Evolutionary conservation across 306 rosid genomes (phyloP).

Genomic region (Gillenia trifoliata): DNA sequence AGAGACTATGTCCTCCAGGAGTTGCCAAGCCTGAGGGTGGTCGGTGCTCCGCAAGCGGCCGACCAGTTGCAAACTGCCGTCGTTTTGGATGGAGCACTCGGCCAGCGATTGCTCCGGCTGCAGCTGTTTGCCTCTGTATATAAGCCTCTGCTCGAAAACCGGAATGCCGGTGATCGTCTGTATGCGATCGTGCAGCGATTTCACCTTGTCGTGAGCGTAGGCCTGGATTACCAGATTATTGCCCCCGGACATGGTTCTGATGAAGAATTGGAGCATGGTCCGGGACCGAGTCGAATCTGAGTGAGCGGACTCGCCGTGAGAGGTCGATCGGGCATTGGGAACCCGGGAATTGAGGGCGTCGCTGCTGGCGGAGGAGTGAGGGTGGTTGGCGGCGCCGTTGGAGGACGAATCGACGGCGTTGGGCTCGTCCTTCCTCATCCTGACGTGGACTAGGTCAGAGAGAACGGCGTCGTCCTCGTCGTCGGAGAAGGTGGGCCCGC

Average conservation of each 20-base stretch:
- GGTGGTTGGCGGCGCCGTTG: not conserved
- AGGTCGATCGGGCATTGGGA: constrained; percentile 26
- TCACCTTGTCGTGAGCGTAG: constrained; percentile 41
- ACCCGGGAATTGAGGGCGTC: constrained; percentile 26
- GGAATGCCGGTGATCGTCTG: constrained; percentile 44
- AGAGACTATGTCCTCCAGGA: constrained; percentile 36
- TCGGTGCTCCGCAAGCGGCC: constrained; percentile 54
- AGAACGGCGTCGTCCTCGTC: constrained; percentile 36
- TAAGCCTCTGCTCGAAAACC: constrained; percentile 43
- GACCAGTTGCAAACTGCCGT: constrained; percentile 53
- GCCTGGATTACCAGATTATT: constrained; percentile 55
- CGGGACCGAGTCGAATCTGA: constrained; percentile 21
- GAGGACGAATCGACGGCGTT: constrained; percentile 40
- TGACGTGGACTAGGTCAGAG: constrained; percentile 52
- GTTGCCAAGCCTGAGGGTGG: constrained; percentile 43
- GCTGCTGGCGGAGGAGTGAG: not conserved
- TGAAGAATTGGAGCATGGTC: constrained; percentile 51
- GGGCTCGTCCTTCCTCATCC: constrained; percentile 63
- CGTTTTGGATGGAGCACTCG: constrained; percentile 59
- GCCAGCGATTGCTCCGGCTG: constrained; percentile 44
- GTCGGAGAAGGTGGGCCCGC: constrained; percentile 36
- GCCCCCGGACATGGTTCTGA: constrained; percentile 45
- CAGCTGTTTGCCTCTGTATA: constrained; percentile 59
- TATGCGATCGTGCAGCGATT: constrained; percentile 40
- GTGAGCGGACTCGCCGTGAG: constrained; percentile 8